A percentile compares a stretch with the other conserved stretches of the same genome.
Evolutionary conservation across 129 eudicot genomes (phyloP).

Genomic region (Chrysanthemum makinoi): DNA sequence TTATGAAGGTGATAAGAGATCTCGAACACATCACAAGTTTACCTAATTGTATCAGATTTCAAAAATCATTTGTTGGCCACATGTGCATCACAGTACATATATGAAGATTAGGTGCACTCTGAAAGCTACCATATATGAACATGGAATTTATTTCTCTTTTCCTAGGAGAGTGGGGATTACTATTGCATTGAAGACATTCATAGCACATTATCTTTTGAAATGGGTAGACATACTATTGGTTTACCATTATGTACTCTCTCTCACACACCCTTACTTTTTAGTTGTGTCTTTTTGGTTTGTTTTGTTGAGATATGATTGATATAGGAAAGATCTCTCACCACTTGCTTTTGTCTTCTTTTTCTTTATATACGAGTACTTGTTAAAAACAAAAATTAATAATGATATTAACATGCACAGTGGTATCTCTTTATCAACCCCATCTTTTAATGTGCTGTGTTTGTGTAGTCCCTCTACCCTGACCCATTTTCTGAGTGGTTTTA

Average conservation of each 20-base stretch:
- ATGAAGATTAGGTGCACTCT: slow-evolving; percentile 19
- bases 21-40: neutral
- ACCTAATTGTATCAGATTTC: neutral
- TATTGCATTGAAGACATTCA: slow-evolving; percentile 23
- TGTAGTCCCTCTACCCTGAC: slow-evolving; percentile 25
- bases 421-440: neutral
- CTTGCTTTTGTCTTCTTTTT: slow-evolving; percentile 40
- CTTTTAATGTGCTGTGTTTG: slow-evolving; percentile 30
- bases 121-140: slow-evolving; percentile 10
- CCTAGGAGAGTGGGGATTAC: slow-evolving; percentile 20
- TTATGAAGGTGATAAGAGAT: too few species aligned
- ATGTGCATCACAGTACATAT: neutral
- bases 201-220: slow-evolving; percentile 18
- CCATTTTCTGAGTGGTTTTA: slow-evolving; percentile 27
- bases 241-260: slow-evolving; percentile 21
- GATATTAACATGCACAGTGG: slow-evolving; percentile 9
- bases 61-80: neutral
- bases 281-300: slow-evolving; percentile 30
- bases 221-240: slow-evolving; percentile 28
- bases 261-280: slow-evolving; percentile 3
- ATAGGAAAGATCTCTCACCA: slow-evolving; percentile 38
- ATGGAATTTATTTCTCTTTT: slow-evolving; percentile 1
- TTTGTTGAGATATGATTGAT: slow-evolving; percentile 36
- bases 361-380: neutral
- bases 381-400: too few species aligned